Base-by-base conservation (phyloP, 129 eudicot species). In the Tanacetum coccineum region DNA sequence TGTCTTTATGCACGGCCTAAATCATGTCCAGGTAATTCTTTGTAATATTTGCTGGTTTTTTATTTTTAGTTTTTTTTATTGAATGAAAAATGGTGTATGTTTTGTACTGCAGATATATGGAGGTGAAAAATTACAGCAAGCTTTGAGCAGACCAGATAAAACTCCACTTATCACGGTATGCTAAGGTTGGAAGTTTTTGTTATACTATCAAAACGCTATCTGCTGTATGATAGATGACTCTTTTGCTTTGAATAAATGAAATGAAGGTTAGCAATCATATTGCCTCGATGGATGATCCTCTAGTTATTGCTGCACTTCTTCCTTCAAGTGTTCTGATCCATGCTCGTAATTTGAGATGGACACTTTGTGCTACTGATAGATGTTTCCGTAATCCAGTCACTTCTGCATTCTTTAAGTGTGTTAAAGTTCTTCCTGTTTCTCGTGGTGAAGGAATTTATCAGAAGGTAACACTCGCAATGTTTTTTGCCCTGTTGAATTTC, bases 361-460 rank as follows among this genome's bases (percentile, higher is more conserved):
- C 96, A 4, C 83, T 89, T 42, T 89, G 96, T 79, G 96, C 96
- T 76, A 76, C 86, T 51, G 96, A 89, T 81, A 81, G 93, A 52
- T 89, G 96, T 68, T 89, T 89, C 62, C 69, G 69, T 20, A 85
- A 85, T 79, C 85, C 93, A 49, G 82, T 79, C 30, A 85, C 96
- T 40, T 89, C 96, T 10, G 96, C 93, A 15, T 89, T 89, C 72
- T 89, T 89, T 53, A 86, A 82, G 73, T 76, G 64, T 72, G 93
- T 85, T 18, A 89, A 89, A 81, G 96, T 89, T 66, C 82, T 89
- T 30, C 93, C 96, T 30, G 89, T 89, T 74, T 76, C 96, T 68
- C 96, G 96, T 51, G 96, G 96, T 61, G 90, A 85, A 50, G 96
- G 96, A 53, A 79, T 89, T 74, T 85, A 85, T 76, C 96, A 89